Conservation (phyloP, 768 basidiomycete genomes). For the Botryobasidium botryosum region DNA sequence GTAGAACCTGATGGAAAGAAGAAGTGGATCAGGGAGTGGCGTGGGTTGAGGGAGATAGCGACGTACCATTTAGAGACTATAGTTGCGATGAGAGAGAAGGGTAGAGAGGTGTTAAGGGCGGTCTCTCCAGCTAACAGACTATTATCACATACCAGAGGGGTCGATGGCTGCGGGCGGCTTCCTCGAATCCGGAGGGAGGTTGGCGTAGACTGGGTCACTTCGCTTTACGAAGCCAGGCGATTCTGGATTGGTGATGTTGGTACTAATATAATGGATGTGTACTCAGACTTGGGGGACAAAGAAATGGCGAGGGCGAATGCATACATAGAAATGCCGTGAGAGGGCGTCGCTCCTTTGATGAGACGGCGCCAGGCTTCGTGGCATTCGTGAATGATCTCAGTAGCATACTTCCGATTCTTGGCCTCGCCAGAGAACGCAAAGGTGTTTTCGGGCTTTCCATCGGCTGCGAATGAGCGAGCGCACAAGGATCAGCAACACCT, state of each 20-base stretch:
- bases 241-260: conserved; percentile 59
- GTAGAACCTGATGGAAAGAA: conserved; percentile 36
- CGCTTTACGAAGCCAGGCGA: conserved; percentile 51
- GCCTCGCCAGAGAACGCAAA: conserved; percentile 99
- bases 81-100: conserved; percentile 4
- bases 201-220: conserved; percentile 44
- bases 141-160: conserved; percentile 66
- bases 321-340: conserved; percentile 76
- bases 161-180: conserved; percentile 80
- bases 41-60: neutral
- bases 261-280: conserved; percentile 27
- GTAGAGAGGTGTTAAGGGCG: neutral
- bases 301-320: neutral
- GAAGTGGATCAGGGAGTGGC: neutral
- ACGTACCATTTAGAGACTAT: conserved; percentile 62
- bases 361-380: conserved; percentile 97
- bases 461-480: conserved; percentile 28
- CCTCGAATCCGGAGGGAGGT: conserved; percentile 61
- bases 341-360: conserved; percentile 55
- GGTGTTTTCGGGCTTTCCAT: conserved; percentile 91
- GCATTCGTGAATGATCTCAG: conserved; percentile 97
- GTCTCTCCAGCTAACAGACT: neutral
- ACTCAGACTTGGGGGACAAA: neutral
- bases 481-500: neutral
- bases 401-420: conserved; percentile 99